Evolutionary conservation across 306 rosid species (phyloP).

Genomic region (Pachyrhizus erosus): DNA sequence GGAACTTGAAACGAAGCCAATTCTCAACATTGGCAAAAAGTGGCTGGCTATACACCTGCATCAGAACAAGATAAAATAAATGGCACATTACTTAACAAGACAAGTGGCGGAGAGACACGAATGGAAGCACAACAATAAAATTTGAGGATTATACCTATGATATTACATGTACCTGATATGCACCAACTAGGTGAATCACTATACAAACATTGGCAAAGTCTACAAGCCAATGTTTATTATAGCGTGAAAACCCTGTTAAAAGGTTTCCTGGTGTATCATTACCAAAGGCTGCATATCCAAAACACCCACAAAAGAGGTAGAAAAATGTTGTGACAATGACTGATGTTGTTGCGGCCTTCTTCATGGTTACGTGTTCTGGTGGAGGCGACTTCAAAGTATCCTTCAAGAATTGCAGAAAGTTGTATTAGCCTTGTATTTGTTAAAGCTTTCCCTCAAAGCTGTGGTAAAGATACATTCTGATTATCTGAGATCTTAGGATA

Average conservation of each 20-base stretch:
- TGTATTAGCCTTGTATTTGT: slow-evolving; percentile 2
- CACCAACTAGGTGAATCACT: slow-evolving; percentile 84
- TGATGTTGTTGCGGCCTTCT: slow-evolving; percentile 66
- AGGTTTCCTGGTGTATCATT: slow-evolving; percentile 73
- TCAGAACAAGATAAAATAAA: slow-evolving; percentile 24
- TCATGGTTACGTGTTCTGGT: slow-evolving; percentile 68
- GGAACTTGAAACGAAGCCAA: slow-evolving; percentile 53
- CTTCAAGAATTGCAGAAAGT: slow-evolving; percentile 50
- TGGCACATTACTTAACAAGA: background rate
- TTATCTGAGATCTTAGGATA: background rate
- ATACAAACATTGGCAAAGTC: slow-evolving; percentile 75
- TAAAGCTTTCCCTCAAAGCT: background rate
- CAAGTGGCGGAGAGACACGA: background rate
- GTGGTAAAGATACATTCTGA: slow-evolving; percentile 12
- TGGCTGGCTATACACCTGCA: slow-evolving; percentile 78
- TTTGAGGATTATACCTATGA: background rate
- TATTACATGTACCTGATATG: slow-evolving; percentile 66
- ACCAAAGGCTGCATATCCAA: slow-evolving; percentile 90
- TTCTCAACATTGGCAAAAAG: slow-evolving; percentile 65
- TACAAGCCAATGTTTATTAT: slow-evolving; percentile 67
- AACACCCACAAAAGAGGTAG: slow-evolving; percentile 72
- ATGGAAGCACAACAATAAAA: background rate
- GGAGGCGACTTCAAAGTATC: slow-evolving; percentile 93
- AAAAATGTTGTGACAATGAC: slow-evolving; percentile 60
- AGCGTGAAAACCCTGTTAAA: slow-evolving; percentile 63